phyloP scores from a whole-genome alignment of 352 stramenopile genomes.

The Phytopythium sindhum region DNA sequence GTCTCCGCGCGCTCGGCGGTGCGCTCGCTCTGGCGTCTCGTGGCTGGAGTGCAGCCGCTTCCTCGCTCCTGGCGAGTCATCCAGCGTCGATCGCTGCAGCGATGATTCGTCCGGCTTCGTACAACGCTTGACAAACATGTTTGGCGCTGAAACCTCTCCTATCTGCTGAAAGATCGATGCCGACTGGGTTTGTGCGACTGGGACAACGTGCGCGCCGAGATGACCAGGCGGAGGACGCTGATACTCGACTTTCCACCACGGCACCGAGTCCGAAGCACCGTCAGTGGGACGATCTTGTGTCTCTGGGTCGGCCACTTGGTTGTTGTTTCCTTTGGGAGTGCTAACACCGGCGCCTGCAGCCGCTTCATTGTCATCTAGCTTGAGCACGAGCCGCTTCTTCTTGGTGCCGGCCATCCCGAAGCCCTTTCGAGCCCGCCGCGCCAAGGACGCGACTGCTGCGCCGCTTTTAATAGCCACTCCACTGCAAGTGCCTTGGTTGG shows the following conservation, averaged over 20 bases:
- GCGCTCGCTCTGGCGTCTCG: conserved; percentile 46
- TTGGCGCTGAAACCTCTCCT: background rate
- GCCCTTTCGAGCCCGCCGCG: conserved; percentile 1
- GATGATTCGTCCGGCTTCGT: background rate
- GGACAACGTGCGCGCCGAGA: conserved; percentile 44
- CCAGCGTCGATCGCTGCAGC: background rate
- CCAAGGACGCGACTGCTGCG: background rate
- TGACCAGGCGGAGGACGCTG: conserved; percentile 47
- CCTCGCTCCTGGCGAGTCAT: conserved; percentile 4
- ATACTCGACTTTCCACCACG: conserved; percentile 65
- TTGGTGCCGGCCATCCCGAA: conserved; percentile 9
- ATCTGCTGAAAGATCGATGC: background rate
- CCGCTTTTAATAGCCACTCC: background rate
- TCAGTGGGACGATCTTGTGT: background rate
- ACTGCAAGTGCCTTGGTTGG: background rate
- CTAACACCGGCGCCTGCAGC: background rate
- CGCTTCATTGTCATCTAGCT: background rate
- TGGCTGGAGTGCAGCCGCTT: conserved; percentile 9
- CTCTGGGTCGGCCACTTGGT: background rate
- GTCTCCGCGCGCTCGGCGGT: conserved; percentile 23
- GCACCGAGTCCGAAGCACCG: conserved; percentile 15
- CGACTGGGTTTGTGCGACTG: conserved; percentile 12
- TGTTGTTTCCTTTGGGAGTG: background rate
- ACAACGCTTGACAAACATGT: background rate
- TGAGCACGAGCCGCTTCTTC: conserved; percentile 11